Percentiles rank a stretch among this genome's conserved stretches.
Conservation (phyloP, 192 early-diverging fungal species). For the Coemansia sp. region DNA sequence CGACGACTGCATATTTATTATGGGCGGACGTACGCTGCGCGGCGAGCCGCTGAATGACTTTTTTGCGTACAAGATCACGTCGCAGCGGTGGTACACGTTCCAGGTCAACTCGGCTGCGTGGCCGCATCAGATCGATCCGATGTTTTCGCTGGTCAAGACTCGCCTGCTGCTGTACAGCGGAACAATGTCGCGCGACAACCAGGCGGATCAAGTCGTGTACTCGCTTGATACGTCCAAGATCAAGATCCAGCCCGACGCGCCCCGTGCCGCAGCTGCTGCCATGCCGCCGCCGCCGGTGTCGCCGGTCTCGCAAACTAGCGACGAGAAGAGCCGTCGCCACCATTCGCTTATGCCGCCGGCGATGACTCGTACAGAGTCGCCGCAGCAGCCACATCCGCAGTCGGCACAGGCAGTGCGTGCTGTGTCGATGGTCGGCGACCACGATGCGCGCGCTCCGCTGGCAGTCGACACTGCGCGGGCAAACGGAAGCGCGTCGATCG, state of each 20-base stretch:
- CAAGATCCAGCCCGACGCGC: conserved; percentile 51
- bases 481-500: conserved; percentile 18
- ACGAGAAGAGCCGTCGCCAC: conserved; percentile 29
- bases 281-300: conserved; percentile 8
- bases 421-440: conserved; percentile 34
- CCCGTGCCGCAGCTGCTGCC: conserved; percentile 7
- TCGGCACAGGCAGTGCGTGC: conserved; percentile 13
- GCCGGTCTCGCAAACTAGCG: conserved; percentile 1
- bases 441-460: neutral
- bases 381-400: conserved; percentile 17
- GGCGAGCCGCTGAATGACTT: conserved; percentile 50
- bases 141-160: conserved; percentile 51
- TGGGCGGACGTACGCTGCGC: conserved; percentile 46
- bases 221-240: conserved; percentile 55
- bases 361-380: neutral
- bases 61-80: conserved; percentile 52
- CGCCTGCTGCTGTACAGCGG: conserved; percentile 50
- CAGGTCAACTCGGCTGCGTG: conserved; percentile 48
- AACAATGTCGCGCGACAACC: conserved; percentile 30
- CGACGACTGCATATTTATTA: conserved; percentile 55
- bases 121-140: conserved; percentile 51
- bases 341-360: conserved; percentile 43
- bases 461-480: conserved; percentile 7
- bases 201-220: conserved; percentile 24
- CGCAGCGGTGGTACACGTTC: conserved; percentile 58